Evolutionary conservation across 75 land plant genomes (phyloP).

Genomic region (Pinus tabuliformis): DNA sequence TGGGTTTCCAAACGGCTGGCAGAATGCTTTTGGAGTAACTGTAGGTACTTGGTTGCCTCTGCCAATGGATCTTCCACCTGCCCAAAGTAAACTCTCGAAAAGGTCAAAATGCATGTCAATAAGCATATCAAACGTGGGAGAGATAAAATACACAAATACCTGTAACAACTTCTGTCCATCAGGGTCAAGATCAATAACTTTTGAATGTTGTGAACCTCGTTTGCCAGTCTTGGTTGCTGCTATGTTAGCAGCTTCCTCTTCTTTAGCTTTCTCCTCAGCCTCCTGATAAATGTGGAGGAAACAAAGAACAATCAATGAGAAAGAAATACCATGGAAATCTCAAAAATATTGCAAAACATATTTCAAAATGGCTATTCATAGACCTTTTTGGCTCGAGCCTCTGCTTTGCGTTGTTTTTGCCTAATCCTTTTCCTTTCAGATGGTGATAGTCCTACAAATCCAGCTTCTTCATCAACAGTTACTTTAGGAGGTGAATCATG

Average conservation of each 20-base stretch:
- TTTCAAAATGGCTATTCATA: background rate
- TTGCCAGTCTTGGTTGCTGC: slow-evolving; percentile 69
- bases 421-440: slow-evolving; percentile 86
- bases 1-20: slow-evolving; percentile 86
- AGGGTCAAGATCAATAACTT: slow-evolving; percentile 90
- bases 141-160: slow-evolving; percentile 27
- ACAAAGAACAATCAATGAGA: background rate
- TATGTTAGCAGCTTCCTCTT: slow-evolving; percentile 52
- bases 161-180: slow-evolving; percentile 90
- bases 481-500: slow-evolving; percentile 83
- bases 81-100: slow-evolving; percentile 1
- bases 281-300: slow-evolving; percentile 44
- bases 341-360: background rate
- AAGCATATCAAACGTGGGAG: background rate
- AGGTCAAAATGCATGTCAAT: background rate
- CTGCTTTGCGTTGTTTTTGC: slow-evolving; percentile 86
- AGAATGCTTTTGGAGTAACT: slow-evolving; percentile 86
- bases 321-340: background rate
- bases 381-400: slow-evolving; percentile 92
- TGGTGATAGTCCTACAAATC: slow-evolving; percentile 66
- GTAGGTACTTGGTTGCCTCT: slow-evolving; percentile 94
- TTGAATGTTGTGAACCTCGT: slow-evolving; percentile 45
- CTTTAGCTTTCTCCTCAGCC: slow-evolving; percentile 81
- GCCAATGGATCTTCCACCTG: slow-evolving; percentile 92
- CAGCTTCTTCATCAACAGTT: slow-evolving; percentile 82